Base-by-base conservation (phyloP, 2,329 filamentous ascomycete species). In the Cladophialophora psammophila region DNA sequence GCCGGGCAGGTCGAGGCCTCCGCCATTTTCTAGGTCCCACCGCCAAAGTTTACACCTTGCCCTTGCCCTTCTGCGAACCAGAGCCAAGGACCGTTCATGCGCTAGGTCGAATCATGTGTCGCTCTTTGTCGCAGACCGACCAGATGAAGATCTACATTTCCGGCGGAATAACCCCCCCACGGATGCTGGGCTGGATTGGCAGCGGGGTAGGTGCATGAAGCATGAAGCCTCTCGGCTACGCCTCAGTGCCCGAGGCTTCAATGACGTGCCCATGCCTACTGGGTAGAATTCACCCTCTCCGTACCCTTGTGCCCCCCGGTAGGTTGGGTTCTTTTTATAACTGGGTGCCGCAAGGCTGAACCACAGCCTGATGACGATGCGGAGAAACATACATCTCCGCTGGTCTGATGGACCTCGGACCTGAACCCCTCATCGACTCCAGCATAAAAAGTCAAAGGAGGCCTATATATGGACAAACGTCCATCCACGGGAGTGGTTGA, bases 331-430 rank as follows among this genome's bases (percentile, higher is more conserved):
- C 18, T 13, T 9, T 31, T 9, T 18, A 9, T 8, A 13, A 10
- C 26, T 5, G n/a, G 48, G 8, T 13, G 20, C 5, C 13, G 8
- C 32, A 18, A 55, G 53, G 53, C 53, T 55, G 53, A 34, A 15
- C 3, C 13, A 1, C 53, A 55, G 53, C 53, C 32, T 54, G 10
- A 20, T 55, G 31, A 42, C 4, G 40, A 55, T 55, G 53, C 53
- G 53, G 53, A 55, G 53, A 55, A 36, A 20, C 7, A 31, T n/a
- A n/a, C 18, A 50, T 26, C 45, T 50, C 45, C 45, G 45, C 9
- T 26, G 20, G 18, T 12, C 53, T n/a, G 53, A 36, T 13, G 32
- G 31, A 36, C 34, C 34, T 35, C 34, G 53, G 31, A 4, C 34
- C 18, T 31, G 31, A 32, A 55, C 53, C 53, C 53, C 53, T 55